Conservation (phyloP, 2,329 filamentous ascomycete genomes). For the Penicillium crustosum region DNA sequence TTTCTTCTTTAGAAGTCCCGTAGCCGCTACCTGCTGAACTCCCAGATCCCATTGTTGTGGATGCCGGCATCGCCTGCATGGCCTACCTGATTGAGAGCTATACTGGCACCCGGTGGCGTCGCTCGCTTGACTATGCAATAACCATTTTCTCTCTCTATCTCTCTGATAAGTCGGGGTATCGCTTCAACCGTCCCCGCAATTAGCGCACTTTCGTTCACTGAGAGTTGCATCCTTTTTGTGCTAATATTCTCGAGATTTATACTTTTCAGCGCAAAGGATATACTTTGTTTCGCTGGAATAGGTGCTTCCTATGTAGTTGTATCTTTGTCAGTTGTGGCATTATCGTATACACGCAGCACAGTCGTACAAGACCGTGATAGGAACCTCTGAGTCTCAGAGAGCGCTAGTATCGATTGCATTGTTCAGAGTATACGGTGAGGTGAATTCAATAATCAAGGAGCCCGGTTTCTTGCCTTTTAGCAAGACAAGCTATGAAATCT, state of each 20-base stretch:
- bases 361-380: background rate
- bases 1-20: no score
- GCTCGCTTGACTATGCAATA: background rate
- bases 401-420: background rate
- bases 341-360: background rate
- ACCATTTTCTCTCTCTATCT: background rate
- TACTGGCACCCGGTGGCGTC: background rate
- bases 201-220: background rate
- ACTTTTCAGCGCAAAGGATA: background rate
- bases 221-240: background rate
- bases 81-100: background rate
- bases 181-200: background rate
- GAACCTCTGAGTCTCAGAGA: background rate
- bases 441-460: background rate
- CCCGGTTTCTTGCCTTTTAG: background rate
- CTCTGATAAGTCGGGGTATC: background rate
- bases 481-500: background rate
- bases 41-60: background rate
- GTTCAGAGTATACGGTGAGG: background rate
- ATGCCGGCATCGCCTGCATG: rapidly evolving
- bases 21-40: background rate
- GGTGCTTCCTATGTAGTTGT: background rate
- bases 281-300: background rate
- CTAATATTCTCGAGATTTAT: background rate
- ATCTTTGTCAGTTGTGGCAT: background rate